phyloP scores from a whole-genome alignment of 2,329 filamentous ascomycete species.

The Leptographium procerum region DNA sequence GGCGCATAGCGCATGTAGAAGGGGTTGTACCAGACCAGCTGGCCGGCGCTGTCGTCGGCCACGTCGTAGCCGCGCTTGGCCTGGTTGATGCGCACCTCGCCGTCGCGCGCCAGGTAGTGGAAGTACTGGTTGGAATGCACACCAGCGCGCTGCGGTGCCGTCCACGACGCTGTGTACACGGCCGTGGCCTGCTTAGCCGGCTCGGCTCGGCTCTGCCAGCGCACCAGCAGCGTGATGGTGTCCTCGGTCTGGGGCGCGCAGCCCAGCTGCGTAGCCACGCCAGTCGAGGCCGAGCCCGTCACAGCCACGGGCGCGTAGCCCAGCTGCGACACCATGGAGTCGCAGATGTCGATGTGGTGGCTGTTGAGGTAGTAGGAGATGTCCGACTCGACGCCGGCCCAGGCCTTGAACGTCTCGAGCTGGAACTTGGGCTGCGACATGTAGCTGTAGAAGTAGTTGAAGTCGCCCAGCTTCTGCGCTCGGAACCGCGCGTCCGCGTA shows the following conservation, averaged over 20 bases:
- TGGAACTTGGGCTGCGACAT: slow-evolving; percentile 90
- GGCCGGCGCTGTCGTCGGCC: slow-evolving; percentile 62
- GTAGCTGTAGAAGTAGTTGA: slow-evolving; percentile 98
- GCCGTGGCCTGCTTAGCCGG: slow-evolving; percentile 64
- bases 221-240: slow-evolving; percentile 81
- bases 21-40: slow-evolving; percentile 81
- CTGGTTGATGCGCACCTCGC: slow-evolving; percentile 84
- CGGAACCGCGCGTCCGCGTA: slow-evolving; percentile 79
- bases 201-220: slow-evolving; percentile 68
- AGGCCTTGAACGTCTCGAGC: slow-evolving; percentile 87
- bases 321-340: slow-evolving; percentile 69
- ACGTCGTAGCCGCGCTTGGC: slow-evolving; percentile 87
- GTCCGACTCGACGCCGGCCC: slow-evolving; percentile 84
- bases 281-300: slow-evolving; percentile 64
- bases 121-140: slow-evolving; percentile 98
- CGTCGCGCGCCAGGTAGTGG: slow-evolving; percentile 77
- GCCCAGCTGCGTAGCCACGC: slow-evolving; percentile 66
- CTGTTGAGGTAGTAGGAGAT: slow-evolving; percentile 95
- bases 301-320: slow-evolving; percentile 71
- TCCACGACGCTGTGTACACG: slow-evolving; percentile 92
- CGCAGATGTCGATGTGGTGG: slow-evolving; percentile 86
- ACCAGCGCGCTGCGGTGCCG: slow-evolving; percentile 79
- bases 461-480: slow-evolving; percentile 70
- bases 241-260: slow-evolving; percentile 78
- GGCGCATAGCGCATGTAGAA: slow-evolving; percentile 94